Evolutionary conservation across 768 basidiomycete genomes (phyloP).

Genomic region (Gyrodon lividus): DNA sequence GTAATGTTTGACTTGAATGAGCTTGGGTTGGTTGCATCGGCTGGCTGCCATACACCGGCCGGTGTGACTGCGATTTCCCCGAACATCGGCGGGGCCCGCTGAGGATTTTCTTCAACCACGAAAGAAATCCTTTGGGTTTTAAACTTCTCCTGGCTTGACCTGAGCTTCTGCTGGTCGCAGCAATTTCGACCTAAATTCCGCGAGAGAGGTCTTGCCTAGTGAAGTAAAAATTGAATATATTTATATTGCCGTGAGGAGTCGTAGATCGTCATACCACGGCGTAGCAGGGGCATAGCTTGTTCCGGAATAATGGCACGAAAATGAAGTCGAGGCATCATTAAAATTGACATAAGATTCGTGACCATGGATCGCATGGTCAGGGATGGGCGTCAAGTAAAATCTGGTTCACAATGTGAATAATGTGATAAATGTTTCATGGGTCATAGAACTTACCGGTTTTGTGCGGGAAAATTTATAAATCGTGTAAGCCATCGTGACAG

Average conservation of each 20-base stretch:
- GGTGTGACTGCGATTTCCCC: background rate
- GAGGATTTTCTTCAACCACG: background rate
- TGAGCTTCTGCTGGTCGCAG: background rate
- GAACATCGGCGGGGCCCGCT: background rate
- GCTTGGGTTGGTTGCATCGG: no score
- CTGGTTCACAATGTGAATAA: no score
- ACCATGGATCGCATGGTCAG: background rate
- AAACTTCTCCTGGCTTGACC: background rate
- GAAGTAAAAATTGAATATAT: background rate
- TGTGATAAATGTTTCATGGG: no score
- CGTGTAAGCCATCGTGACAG: no score
- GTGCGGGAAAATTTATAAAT: no score
- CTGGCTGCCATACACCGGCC: no score
- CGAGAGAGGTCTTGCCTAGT: background rate
- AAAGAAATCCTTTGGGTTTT: background rate
- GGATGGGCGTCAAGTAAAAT: no score
- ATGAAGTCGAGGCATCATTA: background rate
- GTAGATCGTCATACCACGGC: background rate
- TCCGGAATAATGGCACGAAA: background rate
- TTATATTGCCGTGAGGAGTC: background rate
- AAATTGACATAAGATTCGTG: background rate
- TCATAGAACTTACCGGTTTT: background rate
- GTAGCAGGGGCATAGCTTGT: background rate
- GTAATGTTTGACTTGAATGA: no score
- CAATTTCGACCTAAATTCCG: background rate